These are phyloP conservation scores for Colletotrichum navitas DNA, from an alignment of 2,329 filamentous ascomycete species.

Conservation along the genomic window DNA sequence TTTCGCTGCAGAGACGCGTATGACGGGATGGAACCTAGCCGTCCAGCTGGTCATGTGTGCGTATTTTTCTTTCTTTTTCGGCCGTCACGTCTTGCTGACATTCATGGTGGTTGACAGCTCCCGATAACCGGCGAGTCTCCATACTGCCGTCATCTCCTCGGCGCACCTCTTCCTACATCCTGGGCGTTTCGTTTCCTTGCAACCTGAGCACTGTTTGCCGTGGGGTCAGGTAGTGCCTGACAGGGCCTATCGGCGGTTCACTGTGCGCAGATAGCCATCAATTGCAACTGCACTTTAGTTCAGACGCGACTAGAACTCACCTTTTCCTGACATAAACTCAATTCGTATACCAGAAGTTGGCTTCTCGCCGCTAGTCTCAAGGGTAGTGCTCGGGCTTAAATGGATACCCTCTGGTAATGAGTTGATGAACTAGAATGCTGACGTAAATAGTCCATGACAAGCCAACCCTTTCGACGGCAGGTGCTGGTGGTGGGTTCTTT, in stretches of 20 bases:
- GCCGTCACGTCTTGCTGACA: not conserved
- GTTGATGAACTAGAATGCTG: too few species aligned
- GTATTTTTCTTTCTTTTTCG: not conserved
- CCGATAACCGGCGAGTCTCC: slow-evolving; percentile 12
- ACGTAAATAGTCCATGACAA: too few species aligned
- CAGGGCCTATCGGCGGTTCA: slow-evolving; percentile 19
- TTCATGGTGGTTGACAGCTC: not conserved
- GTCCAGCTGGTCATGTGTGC: slow-evolving; percentile 14
- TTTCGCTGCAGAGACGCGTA: slow-evolving; percentile 3
- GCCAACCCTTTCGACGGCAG: too few species aligned
- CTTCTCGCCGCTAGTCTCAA: not conserved
- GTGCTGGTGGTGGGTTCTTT: too few species aligned
- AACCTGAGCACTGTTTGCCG: slow-evolving; percentile 24
- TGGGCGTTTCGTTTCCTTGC: slow-evolving; percentile 34
- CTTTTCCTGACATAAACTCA: slow-evolving; percentile 27
- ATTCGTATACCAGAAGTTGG: not conserved
- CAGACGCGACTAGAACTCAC: too few species aligned
- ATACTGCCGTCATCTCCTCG: slow-evolving; percentile 10
- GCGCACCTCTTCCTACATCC: slow-evolving; percentile 30
- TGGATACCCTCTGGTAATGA: too few species aligned
- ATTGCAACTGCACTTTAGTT: slow-evolving; percentile 33
- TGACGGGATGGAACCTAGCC: not conserved
- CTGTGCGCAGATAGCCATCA: slow-evolving; percentile 21
- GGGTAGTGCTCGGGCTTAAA: too few species aligned
- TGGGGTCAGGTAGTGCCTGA: not conserved